These are phyloP conservation scores for Mycena albidolilacea DNA, from an alignment of 768 basidiomycete species.

Conservation along the genomic window DNA sequence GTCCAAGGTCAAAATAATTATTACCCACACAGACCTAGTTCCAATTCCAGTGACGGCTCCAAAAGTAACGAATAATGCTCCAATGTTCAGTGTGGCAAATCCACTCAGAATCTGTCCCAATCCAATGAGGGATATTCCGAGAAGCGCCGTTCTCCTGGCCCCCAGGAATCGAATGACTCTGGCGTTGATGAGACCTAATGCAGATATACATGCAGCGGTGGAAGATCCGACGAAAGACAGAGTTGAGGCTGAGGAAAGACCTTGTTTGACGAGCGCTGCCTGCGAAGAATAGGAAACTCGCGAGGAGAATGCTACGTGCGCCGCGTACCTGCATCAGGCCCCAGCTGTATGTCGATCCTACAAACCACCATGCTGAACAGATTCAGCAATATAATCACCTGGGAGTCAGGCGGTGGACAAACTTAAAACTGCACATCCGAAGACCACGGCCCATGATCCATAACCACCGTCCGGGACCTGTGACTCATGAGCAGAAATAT, in stretches of 20 bases:
- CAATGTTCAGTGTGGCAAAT: conserved; percentile 43
- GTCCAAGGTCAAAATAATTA: neutral
- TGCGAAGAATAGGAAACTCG: neutral
- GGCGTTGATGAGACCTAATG: conserved; percentile 47
- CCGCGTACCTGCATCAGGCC: conserved; percentile 43
- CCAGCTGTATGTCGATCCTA: conserved; percentile 48
- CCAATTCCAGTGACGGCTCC: conserved; percentile 49
- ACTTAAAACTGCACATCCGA: conserved; percentile 48
- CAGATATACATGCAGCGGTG: conserved; percentile 46
- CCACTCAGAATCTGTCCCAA: conserved; percentile 48
- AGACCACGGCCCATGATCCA: conserved; percentile 48
- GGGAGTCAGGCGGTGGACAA: conserved; percentile 5
- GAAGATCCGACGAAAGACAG: conserved; percentile 52
- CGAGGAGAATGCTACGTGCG: neutral
- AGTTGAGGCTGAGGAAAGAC: conserved; percentile 43
- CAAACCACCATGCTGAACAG: conserved; percentile 43
- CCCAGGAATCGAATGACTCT: conserved; percentile 50
- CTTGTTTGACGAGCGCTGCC: conserved; percentile 45
- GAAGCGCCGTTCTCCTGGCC: conserved; percentile 44
- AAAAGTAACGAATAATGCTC: conserved; percentile 43
- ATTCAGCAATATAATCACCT: neutral
- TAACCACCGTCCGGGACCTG: conserved; percentile 50
- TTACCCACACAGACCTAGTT: conserved; percentile 43
- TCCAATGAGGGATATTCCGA: conserved; percentile 48
- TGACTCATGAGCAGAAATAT: neutral